Conservation (phyloP, 2,329 filamentous ascomycete genomes). For the Ceratocystis alfenasii region DNA sequence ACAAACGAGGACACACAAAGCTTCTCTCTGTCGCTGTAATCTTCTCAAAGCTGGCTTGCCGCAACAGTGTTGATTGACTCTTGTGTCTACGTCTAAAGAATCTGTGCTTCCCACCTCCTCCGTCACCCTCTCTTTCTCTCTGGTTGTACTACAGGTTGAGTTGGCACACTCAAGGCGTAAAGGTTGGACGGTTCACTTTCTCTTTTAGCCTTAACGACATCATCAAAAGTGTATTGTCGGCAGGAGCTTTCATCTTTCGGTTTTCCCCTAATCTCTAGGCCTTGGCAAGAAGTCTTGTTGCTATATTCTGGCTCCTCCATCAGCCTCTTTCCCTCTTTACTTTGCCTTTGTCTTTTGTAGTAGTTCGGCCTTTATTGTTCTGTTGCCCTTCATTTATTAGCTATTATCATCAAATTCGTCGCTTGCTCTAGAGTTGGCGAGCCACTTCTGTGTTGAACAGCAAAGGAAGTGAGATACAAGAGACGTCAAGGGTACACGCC, state of each 20-base stretch:
- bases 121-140: not conserved
- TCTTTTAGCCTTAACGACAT: not conserved
- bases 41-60: constrained; percentile 4
- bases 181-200: not conserved
- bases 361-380: not conserved
- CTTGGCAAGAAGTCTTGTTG: constrained; percentile 1
- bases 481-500: not conserved
- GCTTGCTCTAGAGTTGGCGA: not conserved
- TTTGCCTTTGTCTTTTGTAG: constrained; percentile 8
- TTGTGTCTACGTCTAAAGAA: constrained; percentile 6
- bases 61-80: constrained; percentile 6
- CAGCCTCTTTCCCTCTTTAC: not conserved
- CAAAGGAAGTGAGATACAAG: not conserved
- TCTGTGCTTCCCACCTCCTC: not conserved
- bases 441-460: constrained; percentile 2
- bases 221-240: not conserved
- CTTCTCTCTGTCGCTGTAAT: constrained; percentile 12
- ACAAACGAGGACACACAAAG: constrained; percentile 10
- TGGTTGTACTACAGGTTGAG: constrained; percentile 5
- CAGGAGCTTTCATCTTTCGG: not conserved
- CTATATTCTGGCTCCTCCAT: not conserved
- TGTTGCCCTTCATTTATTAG: not conserved
- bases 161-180: constrained; percentile 4
- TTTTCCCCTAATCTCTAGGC: not conserved
- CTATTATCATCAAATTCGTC: constrained; percentile 1